A percentile compares a stretch with the other conserved stretches of the same genome.
phyloP scores from a whole-genome alignment of 2,329 filamentous ascomycete species.

The Amphichorda felina region DNA sequence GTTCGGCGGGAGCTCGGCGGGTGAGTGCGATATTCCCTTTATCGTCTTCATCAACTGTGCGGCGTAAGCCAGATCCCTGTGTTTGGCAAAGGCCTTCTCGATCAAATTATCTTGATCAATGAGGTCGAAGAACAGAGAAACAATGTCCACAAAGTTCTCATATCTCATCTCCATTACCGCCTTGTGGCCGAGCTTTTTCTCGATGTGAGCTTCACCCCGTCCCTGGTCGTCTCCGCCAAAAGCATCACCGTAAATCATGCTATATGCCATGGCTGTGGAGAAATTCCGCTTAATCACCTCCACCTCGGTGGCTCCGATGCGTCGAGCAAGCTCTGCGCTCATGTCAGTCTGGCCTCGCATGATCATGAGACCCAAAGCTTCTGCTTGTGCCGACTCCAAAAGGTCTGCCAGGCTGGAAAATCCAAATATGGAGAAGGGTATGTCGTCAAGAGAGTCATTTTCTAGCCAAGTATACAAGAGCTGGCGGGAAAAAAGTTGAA shows the following conservation, averaged over 20 bases:
- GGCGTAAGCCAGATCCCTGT: constrained; percentile 46
- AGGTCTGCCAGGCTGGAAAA: constrained; percentile 60
- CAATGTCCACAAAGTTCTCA: constrained; percentile 62
- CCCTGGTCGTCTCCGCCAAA: constrained; percentile 20
- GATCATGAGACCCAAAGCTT: constrained; percentile 67
- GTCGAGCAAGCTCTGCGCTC: constrained; percentile 44
- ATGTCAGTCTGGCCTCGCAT: constrained; percentile 66
- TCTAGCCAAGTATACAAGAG: constrained; percentile 86
- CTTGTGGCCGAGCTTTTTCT: constrained; percentile 56
- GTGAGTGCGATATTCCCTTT: constrained; percentile 53
- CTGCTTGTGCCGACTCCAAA: constrained; percentile 58
- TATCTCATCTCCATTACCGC: constrained; percentile 51
- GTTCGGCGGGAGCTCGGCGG: constrained; percentile 54
- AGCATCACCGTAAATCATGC: constrained; percentile 49
- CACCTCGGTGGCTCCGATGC: constrained; percentile 39
- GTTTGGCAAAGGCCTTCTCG: constrained; percentile 53
- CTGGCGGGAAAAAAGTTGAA: constrained; percentile 76
- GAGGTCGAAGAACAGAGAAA: constrained; percentile 63
- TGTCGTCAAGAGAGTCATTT: constrained; percentile 48
- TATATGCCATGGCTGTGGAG: constrained; percentile 70
- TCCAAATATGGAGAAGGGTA: constrained; percentile 79
- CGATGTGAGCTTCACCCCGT: constrained; percentile 54
- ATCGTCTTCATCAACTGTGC: constrained; percentile 58
- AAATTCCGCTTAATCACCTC: constrained; percentile 59
- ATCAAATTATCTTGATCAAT: constrained; percentile 68